Evolutionary conservation across 1,284 basidiomycete species (phyloP).

Genomic region (Apiotrichum laibachii): DNA sequence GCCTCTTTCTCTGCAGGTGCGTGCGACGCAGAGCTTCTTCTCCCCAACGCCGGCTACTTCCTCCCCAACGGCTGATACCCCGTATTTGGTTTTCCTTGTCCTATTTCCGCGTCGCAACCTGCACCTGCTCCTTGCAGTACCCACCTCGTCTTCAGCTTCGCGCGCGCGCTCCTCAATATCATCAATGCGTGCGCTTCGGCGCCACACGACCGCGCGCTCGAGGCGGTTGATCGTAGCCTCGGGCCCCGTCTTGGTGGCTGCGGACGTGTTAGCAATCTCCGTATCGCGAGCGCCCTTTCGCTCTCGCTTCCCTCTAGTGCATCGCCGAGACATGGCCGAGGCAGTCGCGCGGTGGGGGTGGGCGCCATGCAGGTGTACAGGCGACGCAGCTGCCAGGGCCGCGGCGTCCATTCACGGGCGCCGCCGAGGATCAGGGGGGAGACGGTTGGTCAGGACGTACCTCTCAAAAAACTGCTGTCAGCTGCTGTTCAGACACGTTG

Average conservation of each 20-base stretch:
- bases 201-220: constrained; percentile 39
- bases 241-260: constrained; percentile 33
- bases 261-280: neutral
- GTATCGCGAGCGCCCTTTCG: neutral
- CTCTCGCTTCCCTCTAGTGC: too few species aligned
- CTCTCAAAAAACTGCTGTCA: constrained; percentile 6
- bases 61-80: too few species aligned
- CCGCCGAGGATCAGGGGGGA: too few species aligned
- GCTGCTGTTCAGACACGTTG: neutral
- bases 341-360: too few species aligned
- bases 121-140: neutral
- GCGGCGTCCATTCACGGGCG: too few species aligned
- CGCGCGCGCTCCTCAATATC: constrained; percentile 36
- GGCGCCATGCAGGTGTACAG: too few species aligned
- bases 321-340: too few species aligned
- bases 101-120: neutral
- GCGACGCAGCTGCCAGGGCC: too few species aligned
- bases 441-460: neutral
- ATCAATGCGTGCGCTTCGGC: constrained; percentile 37
- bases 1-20: neutral
- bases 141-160: constrained; percentile 35
- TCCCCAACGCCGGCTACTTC: too few species aligned
- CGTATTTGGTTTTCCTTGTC: too few species aligned
- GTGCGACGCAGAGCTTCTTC: too few species aligned
- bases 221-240: constrained; percentile 32